phyloP scores from a whole-genome alignment of 1,139 yeast genomes.

The Arxiozyma heterogenica region DNA sequence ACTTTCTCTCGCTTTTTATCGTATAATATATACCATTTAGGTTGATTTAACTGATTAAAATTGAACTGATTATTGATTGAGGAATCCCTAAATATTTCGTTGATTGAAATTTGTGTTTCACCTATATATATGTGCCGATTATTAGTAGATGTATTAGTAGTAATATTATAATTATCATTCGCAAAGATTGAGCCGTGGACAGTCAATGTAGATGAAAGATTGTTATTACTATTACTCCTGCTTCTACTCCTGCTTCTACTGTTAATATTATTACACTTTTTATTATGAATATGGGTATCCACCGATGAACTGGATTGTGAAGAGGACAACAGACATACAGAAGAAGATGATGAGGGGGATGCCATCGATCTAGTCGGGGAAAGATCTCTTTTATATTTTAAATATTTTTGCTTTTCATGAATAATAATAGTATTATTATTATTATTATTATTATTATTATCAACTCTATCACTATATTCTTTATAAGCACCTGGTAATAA shows the following conservation, averaged over 20 bases:
- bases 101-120: slow-evolving; percentile 23
- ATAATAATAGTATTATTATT: not conserved
- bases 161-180: not conserved
- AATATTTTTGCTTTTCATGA: not conserved
- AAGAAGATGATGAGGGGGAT: not conserved
- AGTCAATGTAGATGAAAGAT: not conserved
- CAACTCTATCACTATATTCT: not conserved
- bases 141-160: not conserved
- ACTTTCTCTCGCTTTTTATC: slow-evolving; percentile 20
- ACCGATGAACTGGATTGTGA: not conserved
- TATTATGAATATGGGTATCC: not conserved
- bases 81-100: slow-evolving; percentile 20
- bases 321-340: not conserved
- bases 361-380: not conserved
- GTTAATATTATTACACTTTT: too few species aligned
- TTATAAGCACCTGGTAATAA: slow-evolving; percentile 7
- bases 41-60: slow-evolving; percentile 1
- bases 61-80: slow-evolving; percentile 9
- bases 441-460: not conserved
- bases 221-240: not conserved
- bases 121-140: slow-evolving; percentile 22
- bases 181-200: not conserved
- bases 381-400: not conserved
- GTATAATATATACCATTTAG: slow-evolving; percentile 22
- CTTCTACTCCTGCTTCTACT: not conserved